Evolutionary conservation across 805 yeast species (phyloP), one percentile per base, ranked within the genome.

Genomic region (Ogataea paradorogensis): DNA sequence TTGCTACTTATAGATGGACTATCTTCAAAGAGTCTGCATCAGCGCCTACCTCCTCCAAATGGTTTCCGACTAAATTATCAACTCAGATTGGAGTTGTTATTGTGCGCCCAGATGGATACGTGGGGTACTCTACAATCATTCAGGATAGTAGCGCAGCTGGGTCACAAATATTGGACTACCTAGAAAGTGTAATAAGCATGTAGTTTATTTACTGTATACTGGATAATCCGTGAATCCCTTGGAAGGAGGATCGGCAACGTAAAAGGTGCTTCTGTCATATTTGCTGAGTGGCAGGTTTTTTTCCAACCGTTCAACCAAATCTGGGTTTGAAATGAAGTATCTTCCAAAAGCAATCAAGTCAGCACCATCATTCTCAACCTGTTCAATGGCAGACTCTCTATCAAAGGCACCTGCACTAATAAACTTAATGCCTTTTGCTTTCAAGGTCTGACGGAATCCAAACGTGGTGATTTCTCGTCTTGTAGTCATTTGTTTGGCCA

Each of bases 391-490:
- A 7, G 29, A 9, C 6, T 20, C 31, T 15, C 27, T 30, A 16
- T 30, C 63, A 63, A 36, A 62, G 32, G 38, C 61, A 34, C 44
- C 56, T 23, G 48, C 45, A 32, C 50, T 42, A 9, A 54, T 37
- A 2, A 49, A 32, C 7, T 25, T 59, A 61, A 30, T 49, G 22
- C 53, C 52, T 9, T 40, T 43, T 65, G 50, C 66, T 52, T 22
- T 58, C 53, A 20, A 89, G 89, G 42, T 71, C 53, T 51, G 74
- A 78, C 52, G 84, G 64, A 15, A 74, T 57, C n/a, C 71, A 15
- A 10, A 23, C 11, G 33, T 14, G 21, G 30, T 27, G 15, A 40
- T 40, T 13, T 39, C 29, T 9, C 30, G 34, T 13, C 16, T 24
- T 2, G 27, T 43, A 7, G 14, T 5, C 21, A 46, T 37, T 27